Conservation (phyloP, 441 rosid species). For the Melastoma candidum region DNA sequence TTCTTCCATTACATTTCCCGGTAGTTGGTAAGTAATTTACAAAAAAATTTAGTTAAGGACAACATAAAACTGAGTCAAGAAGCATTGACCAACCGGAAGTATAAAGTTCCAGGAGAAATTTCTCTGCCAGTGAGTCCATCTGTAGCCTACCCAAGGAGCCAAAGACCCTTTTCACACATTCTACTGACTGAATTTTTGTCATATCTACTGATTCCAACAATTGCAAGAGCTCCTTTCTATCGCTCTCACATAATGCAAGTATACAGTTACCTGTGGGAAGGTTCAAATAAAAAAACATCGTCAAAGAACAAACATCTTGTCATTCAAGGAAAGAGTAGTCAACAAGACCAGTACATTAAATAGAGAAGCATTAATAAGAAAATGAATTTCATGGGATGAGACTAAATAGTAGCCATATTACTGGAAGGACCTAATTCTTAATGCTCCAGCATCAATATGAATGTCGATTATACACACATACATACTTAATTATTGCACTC, state of each 20-base stretch:
- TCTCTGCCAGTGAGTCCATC: conserved; percentile 42
- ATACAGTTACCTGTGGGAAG: conserved; percentile 58
- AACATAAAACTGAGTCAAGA: too few species aligned
- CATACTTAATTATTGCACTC: too few species aligned
- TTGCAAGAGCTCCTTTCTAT: conserved; percentile 40
- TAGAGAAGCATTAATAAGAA: too few species aligned
- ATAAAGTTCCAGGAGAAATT: conserved; percentile 30
- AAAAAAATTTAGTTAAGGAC: too few species aligned
- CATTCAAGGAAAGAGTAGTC: background rate
- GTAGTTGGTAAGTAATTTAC: too few species aligned
- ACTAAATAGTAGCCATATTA: too few species aligned
- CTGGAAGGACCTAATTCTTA: too few species aligned
- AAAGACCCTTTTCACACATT: conserved; percentile 35
- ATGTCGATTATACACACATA: too few species aligned
- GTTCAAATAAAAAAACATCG: conserved; percentile 5
- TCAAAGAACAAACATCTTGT: conserved; percentile 2
- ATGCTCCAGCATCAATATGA: too few species aligned
- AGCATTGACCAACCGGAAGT: too few species aligned
- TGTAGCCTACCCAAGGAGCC: conserved; percentile 51
- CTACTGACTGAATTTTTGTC: conserved; percentile 40
- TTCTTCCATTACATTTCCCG: too few species aligned
- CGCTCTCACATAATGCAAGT: conserved; percentile 61
- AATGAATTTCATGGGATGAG: too few species aligned
- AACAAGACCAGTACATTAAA: background rate
- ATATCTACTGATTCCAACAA: conserved; percentile 55